A percentile compares a stretch with the other conserved stretches of the same genome.
Evolutionary conservation across 148 eudicot genomes (phyloP).

Genomic region (Pharnaceum exiguum): DNA sequence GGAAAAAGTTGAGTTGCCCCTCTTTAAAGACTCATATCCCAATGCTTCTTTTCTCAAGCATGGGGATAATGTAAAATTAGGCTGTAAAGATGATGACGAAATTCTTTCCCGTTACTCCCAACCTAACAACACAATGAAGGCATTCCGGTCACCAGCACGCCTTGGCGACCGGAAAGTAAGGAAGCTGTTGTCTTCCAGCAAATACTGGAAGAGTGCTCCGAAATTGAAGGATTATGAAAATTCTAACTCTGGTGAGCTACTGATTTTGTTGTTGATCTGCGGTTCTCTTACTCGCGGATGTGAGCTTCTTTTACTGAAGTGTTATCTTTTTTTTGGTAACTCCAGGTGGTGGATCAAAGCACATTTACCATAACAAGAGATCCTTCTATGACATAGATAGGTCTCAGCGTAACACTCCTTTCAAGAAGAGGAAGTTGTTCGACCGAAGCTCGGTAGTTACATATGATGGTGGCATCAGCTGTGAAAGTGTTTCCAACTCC

Average conservation of each 20-base stretch:
- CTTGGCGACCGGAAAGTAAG: slow-evolving; percentile 48
- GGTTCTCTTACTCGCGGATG: not conserved
- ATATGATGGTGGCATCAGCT: slow-evolving; percentile 62
- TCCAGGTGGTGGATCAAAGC: slow-evolving; percentile 49
- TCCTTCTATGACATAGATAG: slow-evolving; percentile 42
- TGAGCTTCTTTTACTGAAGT: not conserved
- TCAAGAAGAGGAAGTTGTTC: slow-evolving; percentile 69
- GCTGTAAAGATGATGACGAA: slow-evolving; percentile 90
- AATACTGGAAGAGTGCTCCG: slow-evolving; percentile 77
- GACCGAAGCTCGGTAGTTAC: slow-evolving; percentile 40
- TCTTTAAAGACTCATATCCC: slow-evolving; percentile 44
- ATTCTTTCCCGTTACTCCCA: slow-evolving; percentile 54
- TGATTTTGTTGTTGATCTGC: slow-evolving; percentile 14
- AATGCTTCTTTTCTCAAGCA: slow-evolving; percentile 43
- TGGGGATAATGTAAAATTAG: slow-evolving; percentile 62
- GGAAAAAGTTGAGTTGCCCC: slow-evolving; percentile 57
- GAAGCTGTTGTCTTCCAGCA: slow-evolving; percentile 66
- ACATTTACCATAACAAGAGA: slow-evolving; percentile 44
- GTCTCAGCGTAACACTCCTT: slow-evolving; percentile 50
- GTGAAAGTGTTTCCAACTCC: slow-evolving; percentile 76
- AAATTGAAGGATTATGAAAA: slow-evolving; percentile 56
- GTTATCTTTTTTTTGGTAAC: not conserved
- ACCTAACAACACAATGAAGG: slow-evolving; percentile 46
- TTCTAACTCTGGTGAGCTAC: slow-evolving; percentile 45
- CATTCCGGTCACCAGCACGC: slow-evolving; percentile 39